Evolutionary conservation across 2,329 filamentous ascomycete species (phyloP).

Genomic region (Colletotrichum brevisporum): DNA sequence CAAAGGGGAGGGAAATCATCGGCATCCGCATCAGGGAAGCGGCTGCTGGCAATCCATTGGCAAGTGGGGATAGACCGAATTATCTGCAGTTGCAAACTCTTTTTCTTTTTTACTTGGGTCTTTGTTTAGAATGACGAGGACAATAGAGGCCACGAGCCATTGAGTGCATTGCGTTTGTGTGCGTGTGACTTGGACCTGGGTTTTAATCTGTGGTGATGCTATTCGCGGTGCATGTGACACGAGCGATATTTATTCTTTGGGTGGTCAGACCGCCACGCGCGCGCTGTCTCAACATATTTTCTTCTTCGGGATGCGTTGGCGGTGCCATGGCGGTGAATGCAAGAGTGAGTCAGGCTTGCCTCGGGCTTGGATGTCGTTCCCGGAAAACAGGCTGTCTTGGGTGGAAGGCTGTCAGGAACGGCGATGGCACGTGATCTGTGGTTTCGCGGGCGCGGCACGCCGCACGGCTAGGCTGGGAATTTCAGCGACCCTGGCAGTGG

Average conservation of each 20-base stretch:
- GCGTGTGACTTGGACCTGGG: no score
- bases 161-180: conserved; percentile 2
- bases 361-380: not conserved
- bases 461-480: not conserved
- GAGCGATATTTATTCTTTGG: no score
- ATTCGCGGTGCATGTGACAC: no score
- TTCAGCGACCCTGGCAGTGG: not conserved
- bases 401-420: not conserved
- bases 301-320: not conserved
- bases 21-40: conserved; percentile 15
- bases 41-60: conserved; percentile 25
- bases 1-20: conserved; percentile 12
- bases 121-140: conserved; percentile 38
- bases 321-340: not conserved
- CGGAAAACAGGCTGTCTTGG: not conserved
- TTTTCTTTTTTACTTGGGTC: conserved; percentile 21
- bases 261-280: not conserved
- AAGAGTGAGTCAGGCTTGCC: not conserved
- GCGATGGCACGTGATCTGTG: conserved; percentile 6
- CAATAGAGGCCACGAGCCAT: conserved; percentile 38
- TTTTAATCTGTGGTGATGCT: not conserved
- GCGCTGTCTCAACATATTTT: not conserved
- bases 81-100: conserved; percentile 30
- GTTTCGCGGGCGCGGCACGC: not conserved
- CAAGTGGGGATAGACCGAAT: conserved; percentile 37